Percentiles rank a stretch among this genome's conserved stretches.
Evolutionary conservation across 345 rosid species (phyloP).

Genomic region (Pseudoturritis turrita): DNA sequence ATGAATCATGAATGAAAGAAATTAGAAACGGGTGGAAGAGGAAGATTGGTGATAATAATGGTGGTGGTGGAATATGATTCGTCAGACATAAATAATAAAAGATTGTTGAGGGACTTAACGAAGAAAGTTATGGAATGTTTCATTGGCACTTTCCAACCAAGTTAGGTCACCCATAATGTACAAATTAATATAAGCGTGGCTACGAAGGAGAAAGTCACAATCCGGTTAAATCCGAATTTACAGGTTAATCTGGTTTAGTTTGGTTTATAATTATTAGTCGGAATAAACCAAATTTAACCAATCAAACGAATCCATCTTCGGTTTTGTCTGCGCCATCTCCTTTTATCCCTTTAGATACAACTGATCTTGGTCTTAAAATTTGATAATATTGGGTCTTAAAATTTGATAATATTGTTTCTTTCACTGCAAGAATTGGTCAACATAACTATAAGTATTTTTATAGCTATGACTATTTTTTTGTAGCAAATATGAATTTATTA

Average conservation of each 20-base stretch:
- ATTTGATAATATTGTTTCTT: too few relatives aligned
- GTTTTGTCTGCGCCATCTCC: not conserved
- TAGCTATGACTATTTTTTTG: too few relatives aligned
- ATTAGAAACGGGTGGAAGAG: conserved; percentile 29
- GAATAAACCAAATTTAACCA: too few relatives aligned
- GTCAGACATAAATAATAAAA: conserved; percentile 47
- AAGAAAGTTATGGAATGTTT: conserved; percentile 44
- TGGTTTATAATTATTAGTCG: too few relatives aligned
- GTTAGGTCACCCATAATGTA: conserved; percentile 28
- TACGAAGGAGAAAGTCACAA: not conserved
- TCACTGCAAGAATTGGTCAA: too few relatives aligned
- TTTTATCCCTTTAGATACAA: not conserved
- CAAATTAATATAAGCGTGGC: not conserved
- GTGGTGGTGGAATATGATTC: conserved; percentile 62
- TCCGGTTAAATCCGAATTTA: not conserved
- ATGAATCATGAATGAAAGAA: too few relatives aligned
- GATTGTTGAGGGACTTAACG: conserved; percentile 57
- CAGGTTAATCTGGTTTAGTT: not conserved
- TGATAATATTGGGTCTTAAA: too few relatives aligned
- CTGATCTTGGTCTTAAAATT: too few relatives aligned
- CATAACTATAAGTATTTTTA: too few relatives aligned
- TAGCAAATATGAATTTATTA: too few relatives aligned
- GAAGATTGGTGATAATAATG: conserved; percentile 48
- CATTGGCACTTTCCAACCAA: conserved; percentile 12
- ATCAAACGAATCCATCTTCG: not conserved